Base-by-base conservation (phyloP, 768 basidiomycete species). In the Scleroderma bovista region DNA sequence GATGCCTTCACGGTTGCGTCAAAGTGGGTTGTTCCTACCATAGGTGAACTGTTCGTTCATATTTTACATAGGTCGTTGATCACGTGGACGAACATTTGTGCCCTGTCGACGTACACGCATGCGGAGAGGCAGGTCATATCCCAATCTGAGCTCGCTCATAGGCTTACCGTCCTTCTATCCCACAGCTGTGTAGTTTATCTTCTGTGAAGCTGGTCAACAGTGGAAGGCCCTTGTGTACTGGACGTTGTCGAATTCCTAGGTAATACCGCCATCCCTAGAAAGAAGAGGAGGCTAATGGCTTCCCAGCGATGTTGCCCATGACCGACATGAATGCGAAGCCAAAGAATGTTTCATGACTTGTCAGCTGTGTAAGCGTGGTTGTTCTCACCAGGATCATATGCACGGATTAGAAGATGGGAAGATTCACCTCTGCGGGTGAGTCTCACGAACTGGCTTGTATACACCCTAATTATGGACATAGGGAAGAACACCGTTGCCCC, bases 381-480 rank as follows among this genome's bases (percentile, higher is more conserved):
- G 80, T 52, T 60, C 69, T 2, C 54, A 60, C 39, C 46, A 51
- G 9, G 61, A 76, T 50, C 80, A 82, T 63, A 65, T 82, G 24
- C 80, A 82, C 51, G 77, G 70, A 0, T 62, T 79, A 16, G 55
- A 68, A 16, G 46, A 48, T 2, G 59, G 47, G 7, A 63, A 64
- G 0, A 43, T 71, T 29, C 80, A 82, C 62, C 71, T 82, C 36
- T 82, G 80, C 69, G 79, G 79, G 80, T 78, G 19, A 36, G 54
- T 46, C 17, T 5, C 16, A 29, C 9, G 26, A 29, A 4, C 39
- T 20, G 22, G 10, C 24, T 17, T 39, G 6, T 13, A 4, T 26
- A 7, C 20, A 41, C 31, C 17, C 36, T 44, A 19, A 6, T 33
- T 10, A 5, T 19, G 29, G 11, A 16, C 32, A 36, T 36, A 81